These are phyloP conservation scores for Boletus bicolor DNA, from an alignment of 768 basidiomycete genomes.

Conservation along the genomic window DNA sequence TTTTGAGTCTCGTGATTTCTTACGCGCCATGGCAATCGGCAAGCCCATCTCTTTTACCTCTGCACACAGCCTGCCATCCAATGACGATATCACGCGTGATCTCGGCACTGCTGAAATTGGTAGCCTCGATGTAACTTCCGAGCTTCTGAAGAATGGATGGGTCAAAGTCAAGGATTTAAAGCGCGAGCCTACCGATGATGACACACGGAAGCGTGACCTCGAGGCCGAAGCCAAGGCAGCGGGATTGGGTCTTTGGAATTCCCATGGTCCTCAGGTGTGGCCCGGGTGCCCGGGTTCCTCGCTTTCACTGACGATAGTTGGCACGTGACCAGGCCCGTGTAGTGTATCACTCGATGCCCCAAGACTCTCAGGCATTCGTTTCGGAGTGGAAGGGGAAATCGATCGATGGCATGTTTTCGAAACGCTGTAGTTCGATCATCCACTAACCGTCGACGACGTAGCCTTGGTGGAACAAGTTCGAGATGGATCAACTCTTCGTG, in stretches of 20 bases:
- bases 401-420: conserved; percentile 63
- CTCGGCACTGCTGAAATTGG: conserved; percentile 72
- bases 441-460: conserved; percentile 29
- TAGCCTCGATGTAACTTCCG: conserved; percentile 67
- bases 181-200: conserved; percentile 78
- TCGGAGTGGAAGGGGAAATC: conserved; percentile 88
- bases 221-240: conserved; percentile 73
- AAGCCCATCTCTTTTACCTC: conserved; percentile 87
- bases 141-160: conserved; percentile 90
- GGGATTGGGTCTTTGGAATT: conserved; percentile 85
- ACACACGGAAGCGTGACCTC: conserved; percentile 64
- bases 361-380: conserved; percentile 85
- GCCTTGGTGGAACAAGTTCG: conserved; percentile 92
- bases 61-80: conserved; percentile 72
- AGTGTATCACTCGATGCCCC: conserved; percentile 85
- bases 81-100: conserved; percentile 76
- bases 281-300: not conserved
- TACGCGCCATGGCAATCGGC: conserved; percentile 81
- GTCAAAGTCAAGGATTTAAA: conserved; percentile 86
- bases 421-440: not conserved
- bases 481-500: conserved; percentile 87
- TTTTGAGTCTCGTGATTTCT: conserved; percentile 89
- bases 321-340: conserved; percentile 51
- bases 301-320: conserved; percentile 1
- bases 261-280: conserved; percentile 67